Percentiles rank a stretch among this genome's conserved stretches.
Evolutionary conservation across 2,329 filamentous ascomycete species (phyloP).

Genomic region (Dactylellina leptospora): DNA sequence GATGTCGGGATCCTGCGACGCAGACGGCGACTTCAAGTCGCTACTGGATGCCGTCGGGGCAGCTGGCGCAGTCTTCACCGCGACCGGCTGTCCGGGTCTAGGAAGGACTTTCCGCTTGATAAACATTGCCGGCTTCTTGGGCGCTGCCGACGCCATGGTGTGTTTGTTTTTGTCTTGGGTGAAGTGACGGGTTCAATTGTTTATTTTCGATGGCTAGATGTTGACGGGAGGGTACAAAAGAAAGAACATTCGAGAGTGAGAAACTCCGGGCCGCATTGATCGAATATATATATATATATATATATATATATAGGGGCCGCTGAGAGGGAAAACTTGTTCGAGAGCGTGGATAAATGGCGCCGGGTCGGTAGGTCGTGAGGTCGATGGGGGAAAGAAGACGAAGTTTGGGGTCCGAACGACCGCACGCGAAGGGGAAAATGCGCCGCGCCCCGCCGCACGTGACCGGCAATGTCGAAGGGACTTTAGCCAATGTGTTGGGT

Average conservation of each 20-base stretch:
- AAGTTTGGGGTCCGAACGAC: not conserved
- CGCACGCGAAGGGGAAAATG: not conserved
- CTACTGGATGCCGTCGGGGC: not conserved
- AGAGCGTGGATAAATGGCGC: not conserved
- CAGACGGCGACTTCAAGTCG: constrained; percentile 2
- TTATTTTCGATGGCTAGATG: not conserved
- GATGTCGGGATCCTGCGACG: constrained; percentile 7
- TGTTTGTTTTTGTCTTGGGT: not conserved
- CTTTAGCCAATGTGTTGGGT: not conserved
- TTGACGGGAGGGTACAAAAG: not conserved
- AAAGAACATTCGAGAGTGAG: not conserved
- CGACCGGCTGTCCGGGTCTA: not conserved
- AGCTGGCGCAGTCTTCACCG: not conserved
- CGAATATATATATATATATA: constrained; percentile 7
- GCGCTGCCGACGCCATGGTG: constrained; percentile 24
- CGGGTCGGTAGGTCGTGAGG: not conserved
- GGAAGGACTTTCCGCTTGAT: constrained; percentile 10
- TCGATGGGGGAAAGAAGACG: not conserved
- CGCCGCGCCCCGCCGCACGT: not conserved
- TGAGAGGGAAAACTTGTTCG: not conserved
- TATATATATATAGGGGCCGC: too few relatives aligned
- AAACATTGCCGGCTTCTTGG: constrained; percentile 24
- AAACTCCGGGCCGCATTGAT: constrained; percentile 26
- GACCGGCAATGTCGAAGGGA: not conserved
- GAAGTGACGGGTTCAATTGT: not conserved